Conservation (phyloP, 208 protist species). For the Angomonas ambiguus region DNA sequence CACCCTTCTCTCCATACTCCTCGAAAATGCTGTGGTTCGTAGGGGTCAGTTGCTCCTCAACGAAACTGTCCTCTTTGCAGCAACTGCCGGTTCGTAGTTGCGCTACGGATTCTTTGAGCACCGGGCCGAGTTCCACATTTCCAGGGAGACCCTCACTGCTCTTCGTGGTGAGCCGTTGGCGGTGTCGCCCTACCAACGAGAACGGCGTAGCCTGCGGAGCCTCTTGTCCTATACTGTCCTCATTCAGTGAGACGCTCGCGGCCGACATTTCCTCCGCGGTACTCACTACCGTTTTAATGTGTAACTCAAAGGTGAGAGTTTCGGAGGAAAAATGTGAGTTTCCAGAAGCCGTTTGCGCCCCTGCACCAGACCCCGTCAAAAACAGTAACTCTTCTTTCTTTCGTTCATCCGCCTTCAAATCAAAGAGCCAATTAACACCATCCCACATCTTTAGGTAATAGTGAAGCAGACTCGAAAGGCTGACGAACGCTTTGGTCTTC, state of each 20-base stretch:
- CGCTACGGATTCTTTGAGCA: neutral
- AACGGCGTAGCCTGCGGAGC: neutral
- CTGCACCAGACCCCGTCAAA: neutral
- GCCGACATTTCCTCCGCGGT: neutral
- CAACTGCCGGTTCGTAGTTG: neutral
- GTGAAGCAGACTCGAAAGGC: conserved; percentile 38
- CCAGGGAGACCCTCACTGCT: neutral
- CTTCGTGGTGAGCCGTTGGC: neutral
- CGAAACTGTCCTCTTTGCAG: neutral
- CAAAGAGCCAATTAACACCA: conserved; percentile 36
- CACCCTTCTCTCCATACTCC: conserved; percentile 1
- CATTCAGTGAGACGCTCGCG: neutral
- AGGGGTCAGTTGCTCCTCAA: conserved; percentile 3
- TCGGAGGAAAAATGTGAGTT: neutral
- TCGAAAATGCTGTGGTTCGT: neutral
- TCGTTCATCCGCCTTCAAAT: conserved; percentile 23
- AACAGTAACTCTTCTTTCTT: conserved; percentile 25
- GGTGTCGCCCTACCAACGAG: neutral
- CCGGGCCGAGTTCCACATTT: too few relatives aligned
- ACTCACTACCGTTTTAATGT: neutral
- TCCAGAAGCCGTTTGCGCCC: neutral
- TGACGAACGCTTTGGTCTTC: conserved; percentile 25
- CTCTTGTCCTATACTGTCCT: neutral
- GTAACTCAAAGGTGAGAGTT: conserved; percentile 1
- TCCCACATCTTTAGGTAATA: conserved; percentile 31